A percentile compares a stretch with the other conserved stretches of the same genome.
Evolutionary conservation across 1,284 basidiomycete genomes (phyloP).

Genomic region (Tremellales sp.): DNA sequence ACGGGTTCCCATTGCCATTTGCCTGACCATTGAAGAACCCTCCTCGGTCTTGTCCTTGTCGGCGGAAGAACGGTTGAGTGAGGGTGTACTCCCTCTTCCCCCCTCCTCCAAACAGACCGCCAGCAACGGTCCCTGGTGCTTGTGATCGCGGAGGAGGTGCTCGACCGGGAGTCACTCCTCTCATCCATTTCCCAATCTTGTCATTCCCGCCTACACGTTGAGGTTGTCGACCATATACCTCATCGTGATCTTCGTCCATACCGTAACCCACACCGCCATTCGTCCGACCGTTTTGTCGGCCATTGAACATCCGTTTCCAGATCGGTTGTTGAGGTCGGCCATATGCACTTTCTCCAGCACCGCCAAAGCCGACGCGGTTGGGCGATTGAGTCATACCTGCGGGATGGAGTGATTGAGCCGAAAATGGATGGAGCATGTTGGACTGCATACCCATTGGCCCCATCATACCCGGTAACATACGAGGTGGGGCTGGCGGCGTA

Average conservation of each 20-base stretch:
- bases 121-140: neutral
- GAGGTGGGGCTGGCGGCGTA: no score
- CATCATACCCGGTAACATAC: neutral
- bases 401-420: no score
- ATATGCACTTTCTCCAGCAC: no score
- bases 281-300: no score
- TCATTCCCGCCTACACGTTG: slow-evolving; percentile 1
- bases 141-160: slow-evolving; percentile 7
- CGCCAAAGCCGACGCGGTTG: neutral
- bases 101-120: neutral
- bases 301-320: neutral
- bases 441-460: neutral
- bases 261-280: no score
- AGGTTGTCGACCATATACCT: neutral
- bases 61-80: neutral
- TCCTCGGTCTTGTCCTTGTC: no score
- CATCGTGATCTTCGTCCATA: neutral
- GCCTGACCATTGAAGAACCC: no score
- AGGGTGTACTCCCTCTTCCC: neutral
- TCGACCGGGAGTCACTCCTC: slow-evolving; percentile 2
- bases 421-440: no score
- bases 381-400: neutral
- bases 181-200: slow-evolving; percentile 8
- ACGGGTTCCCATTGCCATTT: no score
- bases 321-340: neutral